Evolutionary conservation across 345 rosid species (phyloP).

Genomic region (Kernera saxatilis): DNA sequence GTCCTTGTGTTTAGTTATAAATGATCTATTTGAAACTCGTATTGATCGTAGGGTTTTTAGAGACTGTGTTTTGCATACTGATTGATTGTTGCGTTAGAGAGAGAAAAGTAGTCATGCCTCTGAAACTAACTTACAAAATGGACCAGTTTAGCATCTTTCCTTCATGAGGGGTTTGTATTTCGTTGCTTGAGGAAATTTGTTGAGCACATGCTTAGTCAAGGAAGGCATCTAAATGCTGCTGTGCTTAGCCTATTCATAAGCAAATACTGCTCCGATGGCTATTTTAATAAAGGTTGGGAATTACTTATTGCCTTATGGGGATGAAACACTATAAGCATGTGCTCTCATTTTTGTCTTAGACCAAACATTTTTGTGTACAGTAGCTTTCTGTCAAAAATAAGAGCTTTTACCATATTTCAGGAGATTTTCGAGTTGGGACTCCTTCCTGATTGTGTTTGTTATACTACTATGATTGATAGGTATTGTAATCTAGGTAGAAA

Average conservation of each 20-base stretch:
- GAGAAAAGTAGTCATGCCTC: slow-evolving; percentile 29
- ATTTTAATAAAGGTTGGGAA: slow-evolving; percentile 37
- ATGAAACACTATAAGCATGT: slow-evolving; percentile 43
- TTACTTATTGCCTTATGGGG: slow-evolving; percentile 34
- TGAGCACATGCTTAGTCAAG: slow-evolving; percentile 36
- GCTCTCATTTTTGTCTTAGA: no score
- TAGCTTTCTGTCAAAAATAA: slow-evolving; percentile 42
- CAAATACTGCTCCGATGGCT: slow-evolving; percentile 33
- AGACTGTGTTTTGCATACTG: slow-evolving; percentile 35
- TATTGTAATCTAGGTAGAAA: slow-evolving; percentile 33
- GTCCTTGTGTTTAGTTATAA: slow-evolving; percentile 13
- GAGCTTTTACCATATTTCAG: slow-evolving; percentile 38
- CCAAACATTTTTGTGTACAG: slow-evolving; percentile 46
- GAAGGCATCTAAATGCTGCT: slow-evolving; percentile 33
- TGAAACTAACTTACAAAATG: slow-evolving; percentile 25
- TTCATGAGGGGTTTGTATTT: slow-evolving; percentile 38
- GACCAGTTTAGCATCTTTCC: slow-evolving; percentile 37
- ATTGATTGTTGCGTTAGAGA: slow-evolving; percentile 39
- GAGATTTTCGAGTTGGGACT: slow-evolving; percentile 43
- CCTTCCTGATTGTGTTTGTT: slow-evolving; percentile 42
- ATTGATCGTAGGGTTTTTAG: slow-evolving; percentile 31
- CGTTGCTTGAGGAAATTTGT: slow-evolving; percentile 37
- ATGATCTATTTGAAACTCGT: slow-evolving; percentile 34
- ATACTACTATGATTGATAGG: slow-evolving; percentile 41
- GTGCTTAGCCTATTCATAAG: slow-evolving; percentile 37